Percentiles rank a stretch among this genome's conserved stretches.
These are phyloP conservation scores for Hemileccinum rubropunctum DNA, from an alignment of 768 basidiomycete genomes.

Conservation along the genomic window DNA sequence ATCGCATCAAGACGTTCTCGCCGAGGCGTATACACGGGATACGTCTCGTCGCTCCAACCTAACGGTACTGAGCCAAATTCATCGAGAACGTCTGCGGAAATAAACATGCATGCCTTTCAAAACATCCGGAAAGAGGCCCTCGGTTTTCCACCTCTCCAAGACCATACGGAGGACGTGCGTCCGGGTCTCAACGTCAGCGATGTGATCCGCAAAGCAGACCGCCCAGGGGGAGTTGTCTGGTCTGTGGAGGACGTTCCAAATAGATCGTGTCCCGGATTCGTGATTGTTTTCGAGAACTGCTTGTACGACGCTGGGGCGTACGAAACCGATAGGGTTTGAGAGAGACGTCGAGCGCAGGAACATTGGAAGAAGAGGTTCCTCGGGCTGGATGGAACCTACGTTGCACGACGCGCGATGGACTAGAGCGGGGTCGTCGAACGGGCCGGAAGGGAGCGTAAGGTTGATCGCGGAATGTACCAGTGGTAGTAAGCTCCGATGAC, in stretches of 20 bases:
- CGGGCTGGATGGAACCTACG: not conserved
- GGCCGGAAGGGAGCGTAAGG: slow-evolving; percentile 24
- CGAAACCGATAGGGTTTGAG: slow-evolving; percentile 18
- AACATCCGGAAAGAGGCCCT: slow-evolving; percentile 19
- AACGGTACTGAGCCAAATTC: not conserved
- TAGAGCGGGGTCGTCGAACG: slow-evolving; percentile 15
- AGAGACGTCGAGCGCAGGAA: slow-evolving; percentile 12
- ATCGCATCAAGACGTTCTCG: not conserved
- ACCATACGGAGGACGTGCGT: slow-evolving; percentile 10
- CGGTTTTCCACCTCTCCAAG: slow-evolving; percentile 15
- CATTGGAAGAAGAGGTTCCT: slow-evolving; percentile 22
- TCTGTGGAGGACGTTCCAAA: slow-evolving; percentile 20
- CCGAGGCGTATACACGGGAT: slow-evolving; percentile 25
- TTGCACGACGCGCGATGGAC: slow-evolving; percentile 21
- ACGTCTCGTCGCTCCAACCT: slow-evolving; percentile 27
- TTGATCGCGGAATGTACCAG: slow-evolving; percentile 26
- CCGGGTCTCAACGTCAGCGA: slow-evolving; percentile 14
- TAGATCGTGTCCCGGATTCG: slow-evolving; percentile 2
- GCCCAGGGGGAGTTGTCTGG: slow-evolving; percentile 18
- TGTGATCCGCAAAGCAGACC: slow-evolving; percentile 17
- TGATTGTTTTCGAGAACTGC: slow-evolving; percentile 14
- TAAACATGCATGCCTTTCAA: slow-evolving; percentile 13
- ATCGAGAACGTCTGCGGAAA: not conserved
- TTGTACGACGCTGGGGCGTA: slow-evolving; percentile 11
- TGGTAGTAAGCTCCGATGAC: slow-evolving; percentile 14